Conservation (phyloP, 129 eudicot genomes). For the Cynara cardunculus region DNA sequence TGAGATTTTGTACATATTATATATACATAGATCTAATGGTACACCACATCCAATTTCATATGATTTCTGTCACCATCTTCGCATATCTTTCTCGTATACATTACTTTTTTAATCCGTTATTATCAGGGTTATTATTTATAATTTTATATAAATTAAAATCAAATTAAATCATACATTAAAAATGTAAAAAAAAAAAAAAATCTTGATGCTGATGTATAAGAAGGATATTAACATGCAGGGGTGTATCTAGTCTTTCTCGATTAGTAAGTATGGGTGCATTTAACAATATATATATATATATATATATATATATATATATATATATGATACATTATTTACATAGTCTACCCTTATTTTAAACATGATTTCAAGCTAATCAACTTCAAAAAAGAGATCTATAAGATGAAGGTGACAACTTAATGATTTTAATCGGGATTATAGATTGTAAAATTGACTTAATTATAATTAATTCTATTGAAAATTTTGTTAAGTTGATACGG, state of each 20-base stretch:
- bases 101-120: background rate
- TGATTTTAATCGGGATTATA: background rate
- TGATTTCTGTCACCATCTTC: conserved; percentile 29
- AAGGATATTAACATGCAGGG: no score
- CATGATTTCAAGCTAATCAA: conserved; percentile 1
- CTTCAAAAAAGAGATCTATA: background rate
- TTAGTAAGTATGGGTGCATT: no score
- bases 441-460: background rate
- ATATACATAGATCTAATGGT: conserved; percentile 6
- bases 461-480: background rate
- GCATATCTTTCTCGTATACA: conserved; percentile 5
- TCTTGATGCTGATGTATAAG: no score
- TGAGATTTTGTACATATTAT: conserved; percentile 27
- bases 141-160: no score
- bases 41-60: conserved; percentile 26
- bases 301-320: no score
- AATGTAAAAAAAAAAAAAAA: no score
- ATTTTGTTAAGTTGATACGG: background rate
- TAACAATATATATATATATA: no score
- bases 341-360: background rate
- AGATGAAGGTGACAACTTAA: background rate
- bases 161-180: no score
- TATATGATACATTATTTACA: no score
- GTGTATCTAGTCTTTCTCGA: no score
- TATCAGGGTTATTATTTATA: no score